phyloP scores from a whole-genome alignment of 2,329 filamentous ascomycete species.

The Fusarium sp. region DNA sequence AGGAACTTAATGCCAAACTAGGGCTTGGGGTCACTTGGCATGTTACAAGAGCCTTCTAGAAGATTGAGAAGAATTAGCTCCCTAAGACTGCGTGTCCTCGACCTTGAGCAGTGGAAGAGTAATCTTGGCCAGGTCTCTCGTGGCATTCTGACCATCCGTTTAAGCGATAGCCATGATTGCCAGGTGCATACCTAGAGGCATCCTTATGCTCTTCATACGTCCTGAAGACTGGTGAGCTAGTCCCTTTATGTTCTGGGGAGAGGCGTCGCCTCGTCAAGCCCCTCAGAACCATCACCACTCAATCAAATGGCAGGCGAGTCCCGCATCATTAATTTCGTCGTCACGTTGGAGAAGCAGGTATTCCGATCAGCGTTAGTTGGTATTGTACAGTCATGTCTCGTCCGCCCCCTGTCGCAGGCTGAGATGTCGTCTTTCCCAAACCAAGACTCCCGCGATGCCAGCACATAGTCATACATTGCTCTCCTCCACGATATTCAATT shows the following conservation, averaged over 20 bases:
- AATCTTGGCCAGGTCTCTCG: neutral
- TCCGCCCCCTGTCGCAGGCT: conserved; percentile 8
- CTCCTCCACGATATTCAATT: neutral
- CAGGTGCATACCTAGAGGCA: neutral
- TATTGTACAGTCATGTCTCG: conserved; percentile 43
- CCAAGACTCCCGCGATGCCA: neutral
- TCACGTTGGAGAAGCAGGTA: neutral
- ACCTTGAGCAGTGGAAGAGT: neutral
- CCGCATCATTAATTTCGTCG: neutral
- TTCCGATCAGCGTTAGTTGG: conserved; percentile 21
- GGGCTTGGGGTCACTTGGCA: neutral
- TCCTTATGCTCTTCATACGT: neutral
- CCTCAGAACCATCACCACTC: neutral
- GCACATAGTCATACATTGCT: conserved; percentile 40
- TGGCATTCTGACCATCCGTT: neutral
- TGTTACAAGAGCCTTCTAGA: neutral
- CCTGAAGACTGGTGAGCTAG: neutral
- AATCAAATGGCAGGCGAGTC: neutral
- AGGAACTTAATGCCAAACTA: neutral
- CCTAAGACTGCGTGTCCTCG: neutral
- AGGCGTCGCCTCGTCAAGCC: neutral
- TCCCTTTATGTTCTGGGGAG: neutral
- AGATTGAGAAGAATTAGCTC: neutral
- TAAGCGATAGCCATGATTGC: neutral
- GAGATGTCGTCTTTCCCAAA: neutral